Evolutionary conservation across 129 eudicot species (phyloP).

Genomic region (Arctium minus): DNA sequence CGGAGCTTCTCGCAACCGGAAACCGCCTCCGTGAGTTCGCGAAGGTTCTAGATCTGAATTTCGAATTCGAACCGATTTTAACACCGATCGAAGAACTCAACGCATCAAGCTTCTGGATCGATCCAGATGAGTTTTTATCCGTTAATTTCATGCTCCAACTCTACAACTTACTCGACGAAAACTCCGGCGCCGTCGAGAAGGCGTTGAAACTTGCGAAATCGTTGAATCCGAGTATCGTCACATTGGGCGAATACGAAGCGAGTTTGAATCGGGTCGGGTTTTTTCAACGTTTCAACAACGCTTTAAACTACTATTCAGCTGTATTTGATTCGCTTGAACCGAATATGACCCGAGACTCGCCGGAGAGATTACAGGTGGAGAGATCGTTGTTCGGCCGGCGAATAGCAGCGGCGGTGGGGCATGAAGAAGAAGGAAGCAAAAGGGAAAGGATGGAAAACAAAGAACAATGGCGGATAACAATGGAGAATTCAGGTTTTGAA

Average conservation of each 20-base stretch:
- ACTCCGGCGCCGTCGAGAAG: constrained; percentile 32
- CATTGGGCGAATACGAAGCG: constrained; percentile 87
- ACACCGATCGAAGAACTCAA: constrained; percentile 47
- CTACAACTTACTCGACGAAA: constrained; percentile 60
- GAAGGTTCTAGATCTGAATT: constrained; percentile 65
- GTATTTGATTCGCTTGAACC: constrained; percentile 80
- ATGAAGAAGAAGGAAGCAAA: constrained; percentile 45
- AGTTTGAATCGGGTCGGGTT: constrained; percentile 64
- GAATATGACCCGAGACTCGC: constrained; percentile 55
- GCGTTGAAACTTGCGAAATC: constrained; percentile 71
- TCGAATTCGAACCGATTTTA: constrained; percentile 72
- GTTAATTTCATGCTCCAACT: constrained; percentile 94
- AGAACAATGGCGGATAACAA: constrained; percentile 63
- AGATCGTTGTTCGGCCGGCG: constrained; percentile 62
- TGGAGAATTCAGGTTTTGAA: constrained; percentile 73
- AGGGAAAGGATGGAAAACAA: constrained; percentile 80
- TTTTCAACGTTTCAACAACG: constrained; percentile 56
- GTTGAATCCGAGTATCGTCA: constrained; percentile 66
- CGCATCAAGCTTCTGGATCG: constrained; percentile 59
- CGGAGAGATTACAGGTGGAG: constrained; percentile 71
- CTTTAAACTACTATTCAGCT: constrained; percentile 57
- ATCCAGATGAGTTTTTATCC: constrained; percentile 67
- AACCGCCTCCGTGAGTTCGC: constrained; percentile 86
- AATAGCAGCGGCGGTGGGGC: constrained; percentile 60
- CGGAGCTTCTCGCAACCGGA: constrained; percentile 73